These are phyloP conservation scores for Phytomonas sp. DNA, from an alignment of 208 protist species.

Conservation along the genomic window DNA sequence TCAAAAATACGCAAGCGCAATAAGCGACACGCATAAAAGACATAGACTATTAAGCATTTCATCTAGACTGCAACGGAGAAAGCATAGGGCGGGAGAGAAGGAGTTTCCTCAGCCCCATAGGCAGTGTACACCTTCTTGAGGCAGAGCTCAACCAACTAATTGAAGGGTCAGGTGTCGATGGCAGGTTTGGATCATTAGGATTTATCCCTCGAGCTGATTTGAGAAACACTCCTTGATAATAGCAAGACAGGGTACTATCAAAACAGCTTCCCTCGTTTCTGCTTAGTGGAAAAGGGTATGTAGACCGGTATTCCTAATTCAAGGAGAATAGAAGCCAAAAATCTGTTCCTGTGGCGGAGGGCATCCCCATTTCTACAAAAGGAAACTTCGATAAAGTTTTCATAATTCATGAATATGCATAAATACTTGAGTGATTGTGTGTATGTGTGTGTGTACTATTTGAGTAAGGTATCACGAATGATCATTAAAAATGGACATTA, in stretches of 20 bases:
- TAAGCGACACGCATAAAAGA: background rate
- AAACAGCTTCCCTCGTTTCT: background rate
- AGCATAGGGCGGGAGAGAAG: background rate
- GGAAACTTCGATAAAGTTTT: background rate
- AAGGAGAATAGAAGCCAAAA: background rate
- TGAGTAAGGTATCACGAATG: background rate
- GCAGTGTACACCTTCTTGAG: background rate
- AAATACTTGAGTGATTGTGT: background rate
- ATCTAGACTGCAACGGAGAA: background rate
- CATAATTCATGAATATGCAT: background rate
- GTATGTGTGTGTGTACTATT: background rate
- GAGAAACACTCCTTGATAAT: background rate
- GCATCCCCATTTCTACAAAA: background rate
- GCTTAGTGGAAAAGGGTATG: background rate
- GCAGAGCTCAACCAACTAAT: background rate
- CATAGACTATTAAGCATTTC: background rate
- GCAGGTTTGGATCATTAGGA: background rate
- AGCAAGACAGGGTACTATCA: background rate
- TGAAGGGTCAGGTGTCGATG: background rate
- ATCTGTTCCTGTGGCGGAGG: background rate
- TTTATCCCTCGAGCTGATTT: background rate
- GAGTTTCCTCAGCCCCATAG: background rate
- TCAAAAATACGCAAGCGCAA: background rate
- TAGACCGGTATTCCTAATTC: background rate
- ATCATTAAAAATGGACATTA: background rate